phyloP scores from a whole-genome alignment of 2,329 filamentous ascomycete species.

The Claviceps capensis region DNA sequence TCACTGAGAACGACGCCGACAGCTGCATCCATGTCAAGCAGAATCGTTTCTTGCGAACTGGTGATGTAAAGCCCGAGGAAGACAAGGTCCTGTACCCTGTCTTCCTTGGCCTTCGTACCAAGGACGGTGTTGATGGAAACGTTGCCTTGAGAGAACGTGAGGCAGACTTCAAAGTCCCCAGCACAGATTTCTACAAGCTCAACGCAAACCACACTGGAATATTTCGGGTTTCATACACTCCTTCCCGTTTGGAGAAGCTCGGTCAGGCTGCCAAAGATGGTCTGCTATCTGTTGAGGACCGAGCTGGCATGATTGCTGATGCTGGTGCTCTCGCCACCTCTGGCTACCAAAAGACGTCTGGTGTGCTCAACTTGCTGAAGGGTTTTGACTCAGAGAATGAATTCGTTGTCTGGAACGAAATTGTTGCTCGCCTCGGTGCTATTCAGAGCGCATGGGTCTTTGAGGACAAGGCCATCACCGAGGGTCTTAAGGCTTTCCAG shows the following conservation, averaged over 20 bases:
- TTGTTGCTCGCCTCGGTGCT: conserved; percentile 63
- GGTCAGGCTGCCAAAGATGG: conserved; percentile 63
- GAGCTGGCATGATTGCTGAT: conserved; percentile 89
- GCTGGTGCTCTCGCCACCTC: conserved; percentile 79
- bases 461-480: conserved; percentile 58
- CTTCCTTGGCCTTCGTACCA: conserved; percentile 73
- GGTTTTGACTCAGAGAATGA: conserved; percentile 72
- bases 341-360: conserved; percentile 88
- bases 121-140: conserved; percentile 63
- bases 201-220: conserved; percentile 91
- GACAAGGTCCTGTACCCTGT: conserved; percentile 81
- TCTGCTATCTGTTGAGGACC: conserved; percentile 73
- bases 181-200: conserved; percentile 86
- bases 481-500: conserved; percentile 74
- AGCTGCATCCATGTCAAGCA: conserved; percentile 78
- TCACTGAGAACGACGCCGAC: conserved; percentile 50
- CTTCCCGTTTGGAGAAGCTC: conserved; percentile 73
- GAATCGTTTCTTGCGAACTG: conserved; percentile 86
- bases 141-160: conserved; percentile 40
- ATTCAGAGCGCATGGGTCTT: conserved; percentile 71
- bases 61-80: conserved; percentile 86
- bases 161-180: conserved; percentile 60
- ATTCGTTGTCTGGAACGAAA: conserved; percentile 92
- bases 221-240: conserved; percentile 79
- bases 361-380: conserved; percentile 71